These are phyloP conservation scores for Backusella macrospora DNA, from an alignment of 192 early-diverging fungal genomes.

Conservation along the genomic window DNA sequence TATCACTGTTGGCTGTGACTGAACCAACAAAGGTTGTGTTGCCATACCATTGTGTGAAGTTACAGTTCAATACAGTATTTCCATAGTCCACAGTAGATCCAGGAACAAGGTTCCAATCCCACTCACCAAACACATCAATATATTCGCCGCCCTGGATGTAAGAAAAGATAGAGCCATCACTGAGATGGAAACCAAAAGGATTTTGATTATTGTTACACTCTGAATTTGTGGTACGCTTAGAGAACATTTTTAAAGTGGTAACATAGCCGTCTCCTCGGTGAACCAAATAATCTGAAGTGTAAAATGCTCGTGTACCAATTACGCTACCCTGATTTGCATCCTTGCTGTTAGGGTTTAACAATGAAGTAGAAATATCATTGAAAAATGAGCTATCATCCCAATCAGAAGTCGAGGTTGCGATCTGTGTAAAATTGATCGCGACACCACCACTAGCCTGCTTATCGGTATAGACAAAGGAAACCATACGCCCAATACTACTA, in stretches of 20 bases:
- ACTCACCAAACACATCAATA: conserved; percentile 32
- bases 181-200: conserved; percentile 34
- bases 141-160: conserved; percentile 35
- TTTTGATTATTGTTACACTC: conserved; percentile 38
- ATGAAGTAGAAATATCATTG: background rate
- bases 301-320: conserved; percentile 18
- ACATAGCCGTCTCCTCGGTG: conserved; percentile 24
- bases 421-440: conserved; percentile 16
- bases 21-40: conserved; percentile 33
- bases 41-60: conserved; percentile 22
- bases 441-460: conserved; percentile 29
- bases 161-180: conserved; percentile 34
- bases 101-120: conserved; percentile 39
- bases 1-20: conserved; percentile 17
- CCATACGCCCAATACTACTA: conserved; percentile 31
- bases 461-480: conserved; percentile 18
- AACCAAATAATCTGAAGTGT: conserved; percentile 24
- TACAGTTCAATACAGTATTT: conserved; percentile 19
- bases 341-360: background rate
- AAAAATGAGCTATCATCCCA: conserved; percentile 18
- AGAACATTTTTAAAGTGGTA: conserved; percentile 35
- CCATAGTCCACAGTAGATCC: conserved; percentile 37
- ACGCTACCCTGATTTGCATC: background rate
- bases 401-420: conserved; percentile 16
- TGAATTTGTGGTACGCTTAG: conserved; percentile 29